Percentiles rank a stretch among this genome's conserved stretches.
Evolutionary conservation across 257 asterid genomes (phyloP).

Genomic region (Solanum chaucha): DNA sequence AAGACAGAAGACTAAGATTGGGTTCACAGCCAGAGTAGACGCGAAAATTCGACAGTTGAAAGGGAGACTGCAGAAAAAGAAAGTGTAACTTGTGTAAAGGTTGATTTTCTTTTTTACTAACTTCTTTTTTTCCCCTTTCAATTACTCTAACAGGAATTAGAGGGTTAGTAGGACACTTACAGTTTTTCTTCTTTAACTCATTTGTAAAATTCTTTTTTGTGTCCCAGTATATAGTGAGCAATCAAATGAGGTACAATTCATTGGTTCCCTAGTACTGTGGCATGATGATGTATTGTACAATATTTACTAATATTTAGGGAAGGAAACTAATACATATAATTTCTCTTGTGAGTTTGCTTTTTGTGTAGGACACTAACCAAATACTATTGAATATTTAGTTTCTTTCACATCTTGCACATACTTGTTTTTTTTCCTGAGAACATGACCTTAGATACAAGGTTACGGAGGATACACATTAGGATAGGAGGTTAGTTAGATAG

Average conservation of each 20-base stretch:
- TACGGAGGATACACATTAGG: no score
- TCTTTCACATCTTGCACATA: no score
- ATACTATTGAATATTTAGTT: no score
- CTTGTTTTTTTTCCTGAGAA: no score
- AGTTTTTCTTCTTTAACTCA: background rate
- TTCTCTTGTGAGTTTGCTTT: background rate
- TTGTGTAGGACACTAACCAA: background rate
- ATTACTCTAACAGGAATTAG: background rate
- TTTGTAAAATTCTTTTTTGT: slow-evolving; percentile 13
- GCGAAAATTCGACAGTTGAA: slow-evolving; percentile 74
- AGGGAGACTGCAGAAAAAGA: slow-evolving; percentile 63
- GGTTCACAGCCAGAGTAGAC: slow-evolving; percentile 88
- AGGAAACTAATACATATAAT: background rate
- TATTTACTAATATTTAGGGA: background rate
- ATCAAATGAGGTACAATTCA: background rate
- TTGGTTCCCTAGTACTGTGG: background rate
- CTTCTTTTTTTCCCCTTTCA: background rate
- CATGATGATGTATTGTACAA: background rate
- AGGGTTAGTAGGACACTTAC: background rate
- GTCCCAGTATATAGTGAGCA: slow-evolving; percentile 25
- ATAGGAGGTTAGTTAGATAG: no score
- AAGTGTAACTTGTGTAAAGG: background rate
- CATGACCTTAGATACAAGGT: no score
- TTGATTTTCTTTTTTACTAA: background rate
- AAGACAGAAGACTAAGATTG: slow-evolving; percentile 64